A percentile compares a stretch with the other conserved stretches of the same genome.
Evolutionary conservation across 192 early-diverging fungal species (phyloP).

Genomic region (Rhizoclosmatium sp.): DNA sequence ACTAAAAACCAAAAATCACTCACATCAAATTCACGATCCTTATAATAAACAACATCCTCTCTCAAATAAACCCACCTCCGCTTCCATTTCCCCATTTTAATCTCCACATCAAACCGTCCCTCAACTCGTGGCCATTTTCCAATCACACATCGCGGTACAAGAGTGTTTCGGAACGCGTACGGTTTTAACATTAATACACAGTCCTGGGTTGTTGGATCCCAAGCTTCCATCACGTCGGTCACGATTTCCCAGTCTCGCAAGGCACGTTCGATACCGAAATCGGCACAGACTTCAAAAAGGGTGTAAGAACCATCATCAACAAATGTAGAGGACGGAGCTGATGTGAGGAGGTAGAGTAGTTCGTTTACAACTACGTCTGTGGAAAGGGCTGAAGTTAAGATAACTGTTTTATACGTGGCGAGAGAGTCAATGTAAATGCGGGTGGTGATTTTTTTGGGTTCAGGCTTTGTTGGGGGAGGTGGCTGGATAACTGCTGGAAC

Average conservation of each 20-base stretch:
- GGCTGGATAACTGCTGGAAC: not conserved
- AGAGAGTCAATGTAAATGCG: conserved; percentile 88
- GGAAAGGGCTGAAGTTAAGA: conserved; percentile 77
- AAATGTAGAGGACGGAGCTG: conserved; percentile 40
- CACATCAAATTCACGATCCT: conserved; percentile 68
- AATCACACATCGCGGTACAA: conserved; percentile 61
- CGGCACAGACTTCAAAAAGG: conserved; percentile 89
- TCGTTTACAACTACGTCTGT: conserved; percentile 76
- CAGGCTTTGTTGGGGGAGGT: not conserved
- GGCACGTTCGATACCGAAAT: conserved; percentile 88
- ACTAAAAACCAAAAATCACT: not conserved
- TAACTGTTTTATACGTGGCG: conserved; percentile 75
- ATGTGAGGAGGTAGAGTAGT: conserved; percentile 59
- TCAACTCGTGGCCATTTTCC: conserved; percentile 60
- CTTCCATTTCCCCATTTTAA: conserved; percentile 87
- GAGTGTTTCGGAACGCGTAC: conserved; percentile 66
- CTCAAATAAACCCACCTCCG: conserved; percentile 75
- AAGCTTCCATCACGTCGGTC: conserved; percentile 79
- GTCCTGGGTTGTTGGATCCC: conserved; percentile 75
- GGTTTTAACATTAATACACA: conserved; percentile 83
- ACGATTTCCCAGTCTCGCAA: conserved; percentile 90
- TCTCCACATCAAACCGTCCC: conserved; percentile 77
- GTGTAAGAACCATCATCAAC: conserved; percentile 66
- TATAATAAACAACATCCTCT: conserved; percentile 72
- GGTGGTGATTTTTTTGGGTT: conserved; percentile 65